Conservation (phyloP, 1,284 basidiomycete genomes). For the Vanrija sp. region DNA sequence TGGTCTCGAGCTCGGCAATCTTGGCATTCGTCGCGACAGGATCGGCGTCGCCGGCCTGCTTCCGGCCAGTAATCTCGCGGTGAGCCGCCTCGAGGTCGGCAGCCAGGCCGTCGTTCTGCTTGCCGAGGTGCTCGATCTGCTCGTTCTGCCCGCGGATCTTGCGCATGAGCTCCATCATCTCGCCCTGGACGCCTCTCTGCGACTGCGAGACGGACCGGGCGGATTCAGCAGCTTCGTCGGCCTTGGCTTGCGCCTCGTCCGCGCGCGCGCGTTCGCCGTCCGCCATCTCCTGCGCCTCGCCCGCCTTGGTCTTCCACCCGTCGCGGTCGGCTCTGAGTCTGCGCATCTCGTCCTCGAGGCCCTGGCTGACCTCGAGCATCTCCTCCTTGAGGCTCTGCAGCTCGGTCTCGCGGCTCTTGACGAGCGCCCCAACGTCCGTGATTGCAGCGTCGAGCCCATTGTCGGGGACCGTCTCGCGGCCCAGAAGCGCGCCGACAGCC, state of each 20-base stretch:
- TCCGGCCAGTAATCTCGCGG: no score
- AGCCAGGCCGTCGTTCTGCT: conserved; percentile 33
- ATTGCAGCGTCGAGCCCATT: conserved; percentile 21
- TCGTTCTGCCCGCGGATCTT: conserved; percentile 30
- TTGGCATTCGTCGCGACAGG: no score
- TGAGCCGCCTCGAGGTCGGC: background rate
- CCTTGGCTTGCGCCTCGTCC: conserved; percentile 46
- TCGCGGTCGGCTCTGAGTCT: conserved; percentile 58
- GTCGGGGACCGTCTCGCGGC: conserved; percentile 13
- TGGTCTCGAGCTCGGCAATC: conserved; percentile 35
- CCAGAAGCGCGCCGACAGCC: conserved; percentile 2
- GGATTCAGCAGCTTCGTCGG: conserved; percentile 53
- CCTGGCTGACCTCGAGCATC: conserved; percentile 52
- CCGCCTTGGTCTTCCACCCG: conserved; percentile 56
- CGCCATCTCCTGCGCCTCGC: conserved; percentile 48
- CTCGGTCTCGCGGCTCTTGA: conserved; percentile 54
- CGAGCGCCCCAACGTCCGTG: conserved; percentile 37
- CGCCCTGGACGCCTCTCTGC: conserved; percentile 2
- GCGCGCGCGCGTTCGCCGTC: conserved; percentile 52
- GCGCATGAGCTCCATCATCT: conserved; percentile 13
- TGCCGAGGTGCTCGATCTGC: conserved; percentile 34
- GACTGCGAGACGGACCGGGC: conserved; percentile 28
- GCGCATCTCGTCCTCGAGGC: conserved; percentile 57
- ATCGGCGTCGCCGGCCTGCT: no score
- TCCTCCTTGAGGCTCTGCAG: conserved; percentile 44